These are phyloP conservation scores for Wickerhamomyces bisporus DNA, from an alignment of 805 yeast species.

Conservation along the genomic window DNA sequence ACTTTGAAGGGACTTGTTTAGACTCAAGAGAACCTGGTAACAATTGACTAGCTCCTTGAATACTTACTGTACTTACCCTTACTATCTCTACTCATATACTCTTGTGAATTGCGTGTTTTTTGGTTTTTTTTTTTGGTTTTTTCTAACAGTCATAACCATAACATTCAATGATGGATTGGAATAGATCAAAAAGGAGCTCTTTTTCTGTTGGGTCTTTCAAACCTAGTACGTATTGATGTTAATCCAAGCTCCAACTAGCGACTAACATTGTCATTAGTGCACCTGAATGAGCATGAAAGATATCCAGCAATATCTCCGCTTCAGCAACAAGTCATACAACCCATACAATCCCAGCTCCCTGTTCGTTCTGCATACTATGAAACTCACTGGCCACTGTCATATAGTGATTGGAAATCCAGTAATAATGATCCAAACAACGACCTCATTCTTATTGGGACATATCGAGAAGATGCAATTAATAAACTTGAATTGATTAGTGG, in stretches of 20 bases:
- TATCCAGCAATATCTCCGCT: slow-evolving; percentile 8
- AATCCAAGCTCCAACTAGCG: too few relatives aligned
- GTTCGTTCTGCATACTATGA: slow-evolving; percentile 39
- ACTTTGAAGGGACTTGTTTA: too few relatives aligned
- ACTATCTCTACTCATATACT: too few relatives aligned
- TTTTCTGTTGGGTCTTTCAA: slow-evolving; percentile 21
- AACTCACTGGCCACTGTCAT: slow-evolving; percentile 44
- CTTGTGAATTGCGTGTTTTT: too few relatives aligned
- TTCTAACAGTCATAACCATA: background rate
- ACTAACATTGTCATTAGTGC: background rate
- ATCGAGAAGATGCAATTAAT: slow-evolving; percentile 72
- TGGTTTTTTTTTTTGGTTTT: too few relatives aligned
- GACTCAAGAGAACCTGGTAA: too few relatives aligned
- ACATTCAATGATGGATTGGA: slow-evolving; percentile 20
- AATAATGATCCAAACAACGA: slow-evolving; percentile 28
- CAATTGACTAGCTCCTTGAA: too few relatives aligned
- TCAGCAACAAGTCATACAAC: slow-evolving; percentile 8
- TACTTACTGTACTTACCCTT: too few relatives aligned
- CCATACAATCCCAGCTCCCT: slow-evolving; percentile 20
- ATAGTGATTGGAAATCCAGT: slow-evolving; percentile 47
- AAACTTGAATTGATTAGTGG: slow-evolving; percentile 50
- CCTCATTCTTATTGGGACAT: slow-evolving; percentile 65
- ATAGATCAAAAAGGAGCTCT: slow-evolving; percentile 22
- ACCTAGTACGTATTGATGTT: slow-evolving; percentile 11
- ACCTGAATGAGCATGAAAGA: slow-evolving; percentile 11